phyloP scores from a whole-genome alignment of 495 filamentous ascomycete genomes.

The Stereocaulon alpinum region DNA sequence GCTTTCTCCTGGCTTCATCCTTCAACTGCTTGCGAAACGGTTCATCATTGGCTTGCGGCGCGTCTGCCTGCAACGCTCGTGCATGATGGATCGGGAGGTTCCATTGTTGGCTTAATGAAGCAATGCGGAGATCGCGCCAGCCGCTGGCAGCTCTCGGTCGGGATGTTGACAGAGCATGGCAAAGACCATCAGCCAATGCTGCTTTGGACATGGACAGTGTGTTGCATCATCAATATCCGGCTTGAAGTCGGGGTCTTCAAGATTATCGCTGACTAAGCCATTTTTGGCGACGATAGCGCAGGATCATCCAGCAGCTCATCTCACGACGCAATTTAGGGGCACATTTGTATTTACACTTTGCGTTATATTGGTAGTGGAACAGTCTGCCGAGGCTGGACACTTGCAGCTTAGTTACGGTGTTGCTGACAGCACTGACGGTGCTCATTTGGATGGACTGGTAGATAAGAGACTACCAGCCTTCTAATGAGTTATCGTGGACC shows the following conservation, averaged over 20 bases:
- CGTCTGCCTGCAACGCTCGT: conserved; percentile 4
- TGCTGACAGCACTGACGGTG: no score
- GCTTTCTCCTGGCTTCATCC: conserved; percentile 49
- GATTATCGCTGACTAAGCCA: not conserved
- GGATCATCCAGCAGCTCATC: no score
- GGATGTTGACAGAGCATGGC: not conserved
- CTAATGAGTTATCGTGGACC: no score
- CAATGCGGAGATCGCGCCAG: conserved; percentile 4
- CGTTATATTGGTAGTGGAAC: no score
- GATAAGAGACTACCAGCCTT: no score
- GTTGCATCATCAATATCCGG: not conserved
- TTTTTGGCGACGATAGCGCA: not conserved
- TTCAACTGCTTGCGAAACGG: conserved; percentile 68
- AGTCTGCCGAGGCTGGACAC: no score
- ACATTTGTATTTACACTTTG: no score
- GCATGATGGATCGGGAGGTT: not conserved
- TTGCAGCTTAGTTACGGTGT: no score
- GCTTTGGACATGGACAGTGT: not conserved
- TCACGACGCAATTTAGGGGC: no score
- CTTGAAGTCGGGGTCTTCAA: no score
- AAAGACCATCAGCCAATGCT: no score
- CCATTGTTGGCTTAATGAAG: conserved; percentile 2
- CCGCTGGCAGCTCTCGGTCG: not conserved
- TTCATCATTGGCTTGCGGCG: conserved; percentile 16
- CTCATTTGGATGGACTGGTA: no score